Conservation (phyloP, 371 early-diverging fungal genomes). For the Smittium mucronatum region DNA sequence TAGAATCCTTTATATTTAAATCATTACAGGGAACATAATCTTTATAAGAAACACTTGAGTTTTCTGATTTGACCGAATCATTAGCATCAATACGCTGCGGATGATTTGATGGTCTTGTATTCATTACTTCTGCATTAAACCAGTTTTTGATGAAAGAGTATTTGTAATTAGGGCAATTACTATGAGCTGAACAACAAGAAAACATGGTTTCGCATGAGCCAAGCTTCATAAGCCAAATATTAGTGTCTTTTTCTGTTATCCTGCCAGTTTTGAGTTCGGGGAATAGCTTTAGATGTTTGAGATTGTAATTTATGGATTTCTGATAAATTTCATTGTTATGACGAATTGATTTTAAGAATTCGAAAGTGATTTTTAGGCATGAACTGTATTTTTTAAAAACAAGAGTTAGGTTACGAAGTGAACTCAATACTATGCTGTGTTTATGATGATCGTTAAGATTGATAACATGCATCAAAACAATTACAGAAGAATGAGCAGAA, state of each 20-base stretch:
- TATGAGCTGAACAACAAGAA: not conserved
- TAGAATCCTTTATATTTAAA: no score
- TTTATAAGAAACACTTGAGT: no score
- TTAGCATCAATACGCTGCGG: no score
- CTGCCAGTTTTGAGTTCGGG: not conserved
- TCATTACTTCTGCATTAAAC: not conserved
- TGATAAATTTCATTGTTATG: not conserved
- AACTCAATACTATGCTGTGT: not conserved
- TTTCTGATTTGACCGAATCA: no score
- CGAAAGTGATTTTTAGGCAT: not conserved
- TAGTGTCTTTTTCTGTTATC: not conserved
- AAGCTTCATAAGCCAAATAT: not conserved
- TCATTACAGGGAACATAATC: no score
- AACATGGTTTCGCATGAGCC: not conserved
- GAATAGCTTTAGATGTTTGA: not conserved
- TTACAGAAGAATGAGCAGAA: not conserved
- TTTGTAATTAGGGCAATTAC: not conserved
- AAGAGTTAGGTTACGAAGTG: not conserved
- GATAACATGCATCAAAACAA: not conserved
- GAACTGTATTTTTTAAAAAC: not conserved
- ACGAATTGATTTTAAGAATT: not conserved
- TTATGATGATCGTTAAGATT: not conserved
- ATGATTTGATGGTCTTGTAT: no score
- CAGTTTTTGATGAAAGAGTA: not conserved
- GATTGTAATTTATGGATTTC: not conserved